These are phyloP conservation scores for Rhodotorula graminis DNA, from an alignment of 768 basidiomycete genomes.

Conservation along the genomic window DNA sequence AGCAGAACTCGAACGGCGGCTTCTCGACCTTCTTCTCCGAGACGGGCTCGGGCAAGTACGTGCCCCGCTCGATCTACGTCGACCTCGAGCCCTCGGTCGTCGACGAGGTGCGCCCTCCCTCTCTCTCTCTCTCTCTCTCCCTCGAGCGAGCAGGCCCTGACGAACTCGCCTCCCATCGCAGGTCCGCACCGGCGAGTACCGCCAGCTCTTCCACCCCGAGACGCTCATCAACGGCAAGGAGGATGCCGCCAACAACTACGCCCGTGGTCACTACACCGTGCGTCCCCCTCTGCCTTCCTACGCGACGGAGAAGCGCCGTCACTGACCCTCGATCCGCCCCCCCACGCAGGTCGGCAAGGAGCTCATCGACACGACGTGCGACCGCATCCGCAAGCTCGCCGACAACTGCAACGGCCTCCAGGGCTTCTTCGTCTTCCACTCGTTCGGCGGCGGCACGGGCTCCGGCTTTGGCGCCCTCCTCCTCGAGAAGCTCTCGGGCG, in stretches of 20 bases:
- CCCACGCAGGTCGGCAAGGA: constrained; percentile 73
- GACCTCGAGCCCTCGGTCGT: constrained; percentile 55
- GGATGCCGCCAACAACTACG: constrained; percentile 99
- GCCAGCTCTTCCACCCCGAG: constrained; percentile 98
- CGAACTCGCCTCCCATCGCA: constrained; percentile 45
- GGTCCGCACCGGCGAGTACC: constrained; percentile 90
- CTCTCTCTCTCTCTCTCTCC: not conserved
- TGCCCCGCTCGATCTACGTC: constrained; percentile 94
- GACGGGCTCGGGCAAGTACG: constrained; percentile 65
- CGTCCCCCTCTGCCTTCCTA: not conserved
- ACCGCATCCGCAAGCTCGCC: constrained; percentile 90
- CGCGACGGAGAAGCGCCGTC: not conserved
- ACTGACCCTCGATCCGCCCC: constrained; percentile 43
- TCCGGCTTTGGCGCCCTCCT: constrained; percentile 98
- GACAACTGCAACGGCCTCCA: constrained; percentile 98
- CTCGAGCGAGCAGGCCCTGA: not conserved
- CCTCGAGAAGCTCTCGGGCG: constrained; percentile 91
- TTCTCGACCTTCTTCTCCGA: constrained; percentile 99
- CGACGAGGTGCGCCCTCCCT: constrained; percentile 21
- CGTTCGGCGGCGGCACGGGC: constrained; percentile 98
- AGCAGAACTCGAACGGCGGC: constrained; percentile 58
- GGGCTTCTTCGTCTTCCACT: constrained; percentile 99
- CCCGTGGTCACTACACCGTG: constrained; percentile 38
- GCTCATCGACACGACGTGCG: constrained; percentile 92
- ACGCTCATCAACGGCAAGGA: constrained; percentile 97